A percentile compares a stretch with the other conserved stretches of the same genome.
These are phyloP conservation scores for Solanum chiquidenum DNA, from an alignment of 257 asterid genomes.

Conservation along the genomic window DNA sequence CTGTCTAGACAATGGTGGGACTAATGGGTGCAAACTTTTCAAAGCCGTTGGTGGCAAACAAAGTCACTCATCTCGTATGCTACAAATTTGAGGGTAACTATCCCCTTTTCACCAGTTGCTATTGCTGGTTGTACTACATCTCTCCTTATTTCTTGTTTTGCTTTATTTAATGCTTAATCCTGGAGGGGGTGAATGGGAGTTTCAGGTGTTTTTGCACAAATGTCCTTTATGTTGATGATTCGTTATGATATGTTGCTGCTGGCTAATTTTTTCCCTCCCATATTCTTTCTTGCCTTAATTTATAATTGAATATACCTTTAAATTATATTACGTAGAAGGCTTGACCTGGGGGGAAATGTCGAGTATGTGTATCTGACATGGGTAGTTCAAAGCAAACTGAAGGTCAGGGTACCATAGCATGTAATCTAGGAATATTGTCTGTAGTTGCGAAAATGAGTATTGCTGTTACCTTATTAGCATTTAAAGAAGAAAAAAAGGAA, in stretches of 20 bases:
- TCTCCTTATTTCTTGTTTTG: not conserved
- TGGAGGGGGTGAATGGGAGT: not conserved
- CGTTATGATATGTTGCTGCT: not conserved
- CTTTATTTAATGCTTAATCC: not conserved
- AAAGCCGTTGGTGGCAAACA: constrained; percentile 72
- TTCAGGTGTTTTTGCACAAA: not conserved
- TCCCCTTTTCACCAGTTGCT: not conserved
- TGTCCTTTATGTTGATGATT: not conserved
- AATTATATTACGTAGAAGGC: not conserved
- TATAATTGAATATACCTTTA: not conserved
- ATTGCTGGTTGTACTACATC: not conserved
- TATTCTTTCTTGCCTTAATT: not conserved
- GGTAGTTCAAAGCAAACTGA: not conserved
- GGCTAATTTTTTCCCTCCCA: not conserved
- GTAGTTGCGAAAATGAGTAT: not conserved
- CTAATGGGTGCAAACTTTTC: constrained; percentile 90
- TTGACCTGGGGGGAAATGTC: not conserved
- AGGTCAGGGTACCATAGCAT: not conserved
- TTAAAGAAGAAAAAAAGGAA: not conserved
- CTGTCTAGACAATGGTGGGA: constrained; percentile 67
- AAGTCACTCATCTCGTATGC: constrained; percentile 93
- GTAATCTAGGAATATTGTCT: not conserved
- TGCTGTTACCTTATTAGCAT: not conserved
- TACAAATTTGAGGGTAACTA: constrained; percentile 84
- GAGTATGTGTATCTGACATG: not conserved